Conservation (phyloP, 83 land plant species). For the Diphasiastrum complanatum region DNA sequence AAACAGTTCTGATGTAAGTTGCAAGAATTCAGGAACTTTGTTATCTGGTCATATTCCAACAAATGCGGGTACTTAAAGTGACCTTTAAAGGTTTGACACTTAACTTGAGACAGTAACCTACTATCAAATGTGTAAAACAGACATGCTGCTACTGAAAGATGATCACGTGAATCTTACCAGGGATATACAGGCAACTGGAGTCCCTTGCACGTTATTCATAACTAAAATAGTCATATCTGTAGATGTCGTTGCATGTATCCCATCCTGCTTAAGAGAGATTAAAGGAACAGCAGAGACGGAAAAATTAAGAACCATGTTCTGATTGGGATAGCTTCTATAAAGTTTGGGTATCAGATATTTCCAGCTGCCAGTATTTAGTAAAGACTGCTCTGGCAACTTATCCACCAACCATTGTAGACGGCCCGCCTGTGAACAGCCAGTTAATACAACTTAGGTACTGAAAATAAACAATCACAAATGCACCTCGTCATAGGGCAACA, state of each 20-base stretch:
- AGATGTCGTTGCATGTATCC: slow-evolving; percentile 37
- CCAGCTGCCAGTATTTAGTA: slow-evolving; percentile 76
- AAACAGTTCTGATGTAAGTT: too few relatives aligned
- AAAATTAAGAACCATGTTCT: slow-evolving; percentile 59
- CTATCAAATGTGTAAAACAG: too few relatives aligned
- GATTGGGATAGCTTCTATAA: slow-evolving; percentile 71
- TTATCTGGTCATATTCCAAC: too few relatives aligned
- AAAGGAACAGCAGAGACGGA: slow-evolving; percentile 54
- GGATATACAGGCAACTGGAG: slow-evolving; percentile 68
- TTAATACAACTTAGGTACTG: slow-evolving; percentile 2
- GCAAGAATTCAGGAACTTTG: too few relatives aligned
- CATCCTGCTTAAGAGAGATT: slow-evolving; percentile 32
- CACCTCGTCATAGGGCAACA: neutral
- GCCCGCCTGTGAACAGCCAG: slow-evolving; percentile 42
- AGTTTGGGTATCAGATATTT: slow-evolving; percentile 63
- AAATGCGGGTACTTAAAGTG: too few relatives aligned
- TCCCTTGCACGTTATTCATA: slow-evolving; percentile 31
- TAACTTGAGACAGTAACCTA: too few relatives aligned
- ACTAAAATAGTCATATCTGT: slow-evolving; percentile 60
- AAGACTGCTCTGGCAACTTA: slow-evolving; percentile 64
- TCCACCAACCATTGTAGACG: slow-evolving; percentile 58
- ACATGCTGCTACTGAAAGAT: too few relatives aligned
- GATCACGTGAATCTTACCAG: slow-evolving; percentile 67
- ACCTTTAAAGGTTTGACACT: too few relatives aligned
- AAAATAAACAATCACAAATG: slow-evolving; percentile 3